A percentile compares a stretch with the other conserved stretches of the same genome.
Evolutionary conservation across 1,284 basidiomycete genomes (phyloP).

Genomic region (Ceratobasidium sp.): DNA sequence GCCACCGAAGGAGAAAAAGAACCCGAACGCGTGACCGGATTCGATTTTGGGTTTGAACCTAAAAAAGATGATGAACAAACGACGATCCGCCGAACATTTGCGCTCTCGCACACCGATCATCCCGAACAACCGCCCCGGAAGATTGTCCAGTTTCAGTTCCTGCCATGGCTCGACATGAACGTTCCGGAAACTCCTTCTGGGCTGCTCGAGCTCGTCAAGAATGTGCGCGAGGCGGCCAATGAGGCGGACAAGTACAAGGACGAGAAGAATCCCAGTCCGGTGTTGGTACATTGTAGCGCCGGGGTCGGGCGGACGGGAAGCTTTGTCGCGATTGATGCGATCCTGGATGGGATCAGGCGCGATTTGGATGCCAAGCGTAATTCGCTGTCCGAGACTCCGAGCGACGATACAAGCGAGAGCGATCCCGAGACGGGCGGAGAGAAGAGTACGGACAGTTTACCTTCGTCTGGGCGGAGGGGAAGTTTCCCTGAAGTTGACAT

Average conservation of each 20-base stretch:
- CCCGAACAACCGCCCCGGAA: conserved; percentile 64
- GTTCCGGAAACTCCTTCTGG: conserved; percentile 82
- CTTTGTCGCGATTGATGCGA: conserved; percentile 87
- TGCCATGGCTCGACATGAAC: conserved; percentile 94
- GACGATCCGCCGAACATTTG: conserved; percentile 72
- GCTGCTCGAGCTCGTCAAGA: conserved; percentile 70
- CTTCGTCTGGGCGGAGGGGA: background rate
- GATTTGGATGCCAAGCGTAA: conserved; percentile 55
- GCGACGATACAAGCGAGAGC: conserved; percentile 18
- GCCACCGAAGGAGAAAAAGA: conserved; percentile 62
- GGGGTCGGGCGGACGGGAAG: conserved; percentile 92
- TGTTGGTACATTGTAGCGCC: conserved; percentile 83
- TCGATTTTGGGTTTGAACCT: conserved; percentile 48
- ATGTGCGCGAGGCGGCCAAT: conserved; percentile 62
- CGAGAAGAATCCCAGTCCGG: conserved; percentile 56
- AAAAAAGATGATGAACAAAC: conserved; percentile 35
- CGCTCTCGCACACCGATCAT: conserved; percentile 65
- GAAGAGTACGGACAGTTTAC: conserved; percentile 12
- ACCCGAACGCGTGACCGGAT: conserved; percentile 47
- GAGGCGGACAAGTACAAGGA: conserved; percentile 59
- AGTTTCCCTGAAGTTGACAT: conserved; percentile 13
- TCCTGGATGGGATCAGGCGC: conserved; percentile 75
- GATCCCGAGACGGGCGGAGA: background rate
- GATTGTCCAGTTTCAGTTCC: conserved; percentile 78
- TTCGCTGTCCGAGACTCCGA: conserved; percentile 1